Evolutionary conservation across 371 early-diverging fungal species (phyloP).

Genomic region (Lichtheimia hyalospora): DNA sequence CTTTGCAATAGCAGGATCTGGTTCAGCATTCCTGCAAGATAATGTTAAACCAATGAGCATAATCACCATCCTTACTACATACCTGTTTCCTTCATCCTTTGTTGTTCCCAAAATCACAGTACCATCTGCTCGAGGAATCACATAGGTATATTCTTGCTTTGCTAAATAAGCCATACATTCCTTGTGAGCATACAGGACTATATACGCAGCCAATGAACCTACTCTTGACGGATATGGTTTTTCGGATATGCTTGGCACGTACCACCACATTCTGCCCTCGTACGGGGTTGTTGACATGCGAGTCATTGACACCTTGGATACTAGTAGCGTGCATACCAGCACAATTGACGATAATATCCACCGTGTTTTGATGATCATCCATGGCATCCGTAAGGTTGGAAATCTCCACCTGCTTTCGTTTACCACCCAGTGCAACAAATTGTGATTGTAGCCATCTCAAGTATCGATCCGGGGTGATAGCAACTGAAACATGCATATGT

Average conservation of each 20-base stretch:
- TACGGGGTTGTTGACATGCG: slow-evolving; percentile 47
- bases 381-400: slow-evolving; percentile 32
- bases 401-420: slow-evolving; percentile 25
- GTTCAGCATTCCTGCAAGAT: not conserved
- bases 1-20: slow-evolving; percentile 11
- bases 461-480: slow-evolving; percentile 60
- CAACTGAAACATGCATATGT: slow-evolving; percentile 15
- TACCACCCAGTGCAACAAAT: slow-evolving; percentile 59
- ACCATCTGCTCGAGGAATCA: slow-evolving; percentile 77
- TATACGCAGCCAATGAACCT: slow-evolving; percentile 5
- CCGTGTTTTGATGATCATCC: slow-evolving; percentile 18
- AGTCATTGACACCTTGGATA: slow-evolving; percentile 67
- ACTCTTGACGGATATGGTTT: slow-evolving; percentile 42
- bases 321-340: slow-evolving; percentile 59
- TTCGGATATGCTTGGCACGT: slow-evolving; percentile 60
- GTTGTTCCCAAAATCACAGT: slow-evolving; percentile 79
- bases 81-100: slow-evolving; percentile 59
- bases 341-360: slow-evolving; percentile 69
- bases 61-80: slow-evolving; percentile 16
- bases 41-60: no score
- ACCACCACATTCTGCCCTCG: slow-evolving; percentile 72
- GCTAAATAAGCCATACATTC: slow-evolving; percentile 1
- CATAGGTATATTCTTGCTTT: slow-evolving; percentile 52
- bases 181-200: not conserved
- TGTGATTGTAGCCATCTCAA: slow-evolving; percentile 58